Evolutionary conservation across 1,284 basidiomycete species (phyloP).

Genomic region (Pseudozyma hubeiensis): DNA sequence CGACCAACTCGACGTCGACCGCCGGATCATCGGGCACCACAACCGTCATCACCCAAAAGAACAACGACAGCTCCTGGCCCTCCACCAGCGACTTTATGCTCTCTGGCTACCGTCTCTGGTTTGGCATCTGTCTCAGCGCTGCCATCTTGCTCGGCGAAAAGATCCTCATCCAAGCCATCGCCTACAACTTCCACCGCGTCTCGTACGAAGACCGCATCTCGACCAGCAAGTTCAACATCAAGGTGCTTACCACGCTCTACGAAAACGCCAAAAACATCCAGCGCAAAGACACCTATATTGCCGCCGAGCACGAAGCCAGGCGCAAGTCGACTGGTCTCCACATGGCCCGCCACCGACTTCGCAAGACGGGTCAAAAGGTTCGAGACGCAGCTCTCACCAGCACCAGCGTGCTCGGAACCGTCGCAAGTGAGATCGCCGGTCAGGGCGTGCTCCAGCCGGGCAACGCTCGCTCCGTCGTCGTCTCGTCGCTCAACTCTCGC

Average conservation of each 20-base stretch:
- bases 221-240: constrained; percentile 84
- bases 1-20: constrained; percentile 48
- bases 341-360: constrained; percentile 25
- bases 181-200: constrained; percentile 83
- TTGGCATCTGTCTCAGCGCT: constrained; percentile 80
- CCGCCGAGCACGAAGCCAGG: constrained; percentile 48
- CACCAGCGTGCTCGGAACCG: constrained; percentile 69
- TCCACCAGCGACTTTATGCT: constrained; percentile 69
- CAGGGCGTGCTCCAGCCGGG: constrained; percentile 76
- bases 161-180: constrained; percentile 79
- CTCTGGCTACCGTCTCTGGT: constrained; percentile 68
- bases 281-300: constrained; percentile 48
- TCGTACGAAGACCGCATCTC: constrained; percentile 88
- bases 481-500: constrained; percentile 47
- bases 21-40: constrained; percentile 24
- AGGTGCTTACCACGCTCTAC: constrained; percentile 81
- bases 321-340: constrained; percentile 44
- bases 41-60: constrained; percentile 14
- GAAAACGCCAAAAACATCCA: constrained; percentile 74
- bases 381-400: constrained; percentile 70
- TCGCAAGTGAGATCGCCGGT: constrained; percentile 74
- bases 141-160: constrained; percentile 84
- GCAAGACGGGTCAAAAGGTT: constrained; percentile 47
- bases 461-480: constrained; percentile 53
- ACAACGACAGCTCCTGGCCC: constrained; percentile 36